Conservation (phyloP, 306 rosid genomes). For the Pterocarpus macrocarpus region DNA sequence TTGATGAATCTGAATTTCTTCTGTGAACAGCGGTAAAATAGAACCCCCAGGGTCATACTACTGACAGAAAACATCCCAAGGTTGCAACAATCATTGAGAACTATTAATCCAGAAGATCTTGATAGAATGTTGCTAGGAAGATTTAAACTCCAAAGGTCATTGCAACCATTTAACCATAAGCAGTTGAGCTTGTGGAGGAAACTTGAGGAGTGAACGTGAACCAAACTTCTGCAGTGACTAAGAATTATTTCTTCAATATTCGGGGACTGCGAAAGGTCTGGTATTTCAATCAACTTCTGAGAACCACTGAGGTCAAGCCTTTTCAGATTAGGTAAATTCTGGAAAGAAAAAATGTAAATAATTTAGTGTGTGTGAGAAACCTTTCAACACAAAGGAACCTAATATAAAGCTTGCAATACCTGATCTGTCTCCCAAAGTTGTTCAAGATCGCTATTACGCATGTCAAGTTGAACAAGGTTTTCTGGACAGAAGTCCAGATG, state of each 20-base stretch:
- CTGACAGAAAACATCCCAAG: constrained; percentile 35
- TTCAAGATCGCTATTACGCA: constrained; percentile 24
- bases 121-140: constrained; percentile 44
- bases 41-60: background rate
- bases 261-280: constrained; percentile 32
- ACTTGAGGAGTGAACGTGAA: constrained; percentile 35
- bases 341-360: background rate
- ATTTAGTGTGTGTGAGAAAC: background rate
- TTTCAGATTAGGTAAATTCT: constrained; percentile 46
- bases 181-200: constrained; percentile 42
- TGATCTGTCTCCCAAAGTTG: constrained; percentile 41
- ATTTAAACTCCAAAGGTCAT: background rate
- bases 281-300: background rate
- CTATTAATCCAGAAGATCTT: constrained; percentile 21
- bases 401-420: constrained; percentile 11
- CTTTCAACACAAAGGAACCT: background rate
- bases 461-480: constrained; percentile 35
- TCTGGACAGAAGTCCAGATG: background rate
- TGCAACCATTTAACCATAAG: constrained; percentile 25
- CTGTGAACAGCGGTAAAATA: background rate
- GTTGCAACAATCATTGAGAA: background rate
- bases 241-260: constrained; percentile 50
- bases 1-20: background rate
- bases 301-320: constrained; percentile 35
- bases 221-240: background rate